Evolutionary conservation across 495 filamentous ascomycete species (phyloP).

Genomic region (Penicillium ucsense): DNA sequence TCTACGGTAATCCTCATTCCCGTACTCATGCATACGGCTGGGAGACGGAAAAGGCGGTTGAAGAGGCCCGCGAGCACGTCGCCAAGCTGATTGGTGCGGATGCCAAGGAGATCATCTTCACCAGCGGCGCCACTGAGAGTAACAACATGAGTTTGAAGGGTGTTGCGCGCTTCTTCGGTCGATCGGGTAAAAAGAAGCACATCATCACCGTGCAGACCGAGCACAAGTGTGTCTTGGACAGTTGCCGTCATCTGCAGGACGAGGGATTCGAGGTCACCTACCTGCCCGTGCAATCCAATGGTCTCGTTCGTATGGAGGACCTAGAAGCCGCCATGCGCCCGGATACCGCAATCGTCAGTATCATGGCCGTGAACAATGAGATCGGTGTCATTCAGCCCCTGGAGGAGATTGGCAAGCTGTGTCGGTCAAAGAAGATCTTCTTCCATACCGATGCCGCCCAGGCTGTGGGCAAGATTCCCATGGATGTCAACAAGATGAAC

Average conservation of each 20-base stretch:
- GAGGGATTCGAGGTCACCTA: constrained; percentile 96
- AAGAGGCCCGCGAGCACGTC: constrained; percentile 73
- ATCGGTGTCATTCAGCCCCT: constrained; percentile 96
- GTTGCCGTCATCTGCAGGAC: constrained; percentile 90
- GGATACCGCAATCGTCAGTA: constrained; percentile 83
- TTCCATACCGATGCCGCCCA: constrained; percentile 98
- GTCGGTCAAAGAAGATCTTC: constrained; percentile 85
- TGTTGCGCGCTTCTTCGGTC: constrained; percentile 87
- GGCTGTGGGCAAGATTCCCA: constrained; percentile 92
- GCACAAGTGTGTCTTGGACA: constrained; percentile 97
- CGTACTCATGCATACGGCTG: constrained; percentile 97
- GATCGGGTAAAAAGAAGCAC: constrained; percentile 93
- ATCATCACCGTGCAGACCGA: constrained; percentile 96
- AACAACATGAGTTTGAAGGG: constrained; percentile 99
- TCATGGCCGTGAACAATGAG: constrained; percentile 99
- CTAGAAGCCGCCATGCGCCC: constrained; percentile 87
- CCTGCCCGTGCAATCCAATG: constrained; percentile 76
- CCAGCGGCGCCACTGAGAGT: constrained; percentile 93
- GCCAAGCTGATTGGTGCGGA: constrained; percentile 87
- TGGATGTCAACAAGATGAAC: constrained; percentile 95
- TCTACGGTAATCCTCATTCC: constrained; percentile 96
- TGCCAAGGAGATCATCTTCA: constrained; percentile 97
- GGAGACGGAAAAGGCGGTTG: constrained; percentile 92
- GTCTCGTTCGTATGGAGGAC: constrained; percentile 72
- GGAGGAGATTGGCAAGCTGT: constrained; percentile 87